Evolutionary conservation across 2,329 filamentous ascomycete species (phyloP), one percentile per base, ranked within the genome.

Genomic region (Alternaria sp.): DNA sequence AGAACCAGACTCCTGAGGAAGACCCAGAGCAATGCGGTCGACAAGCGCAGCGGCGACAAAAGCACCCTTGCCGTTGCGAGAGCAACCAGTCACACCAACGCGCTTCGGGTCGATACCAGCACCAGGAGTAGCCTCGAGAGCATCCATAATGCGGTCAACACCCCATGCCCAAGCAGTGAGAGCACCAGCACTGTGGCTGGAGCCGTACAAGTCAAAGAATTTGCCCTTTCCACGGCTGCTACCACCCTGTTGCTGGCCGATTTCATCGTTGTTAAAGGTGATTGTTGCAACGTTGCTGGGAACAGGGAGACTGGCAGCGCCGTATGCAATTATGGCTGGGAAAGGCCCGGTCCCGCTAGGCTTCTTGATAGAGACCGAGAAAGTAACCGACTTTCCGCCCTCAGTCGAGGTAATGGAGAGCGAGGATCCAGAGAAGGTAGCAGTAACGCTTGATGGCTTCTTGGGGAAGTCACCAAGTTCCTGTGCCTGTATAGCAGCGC

Each of bases 81-180:
- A 88, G 80, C 87, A 89, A 5, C 87, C 87, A 14, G 86, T 89
- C 2, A 88, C 86, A 48, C 85, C 87, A 12, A 80, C 55, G 24
- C 71, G 72, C 60, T 71, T 73, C 24, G 77, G 64, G 59, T 80
- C 72, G 71, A 89, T 87, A 12, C 69, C 68, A 42, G 71, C 67
- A 39, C 80, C 79, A 1, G 81, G 79, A 22, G 80, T 81, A 8
- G 67, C 73, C 78, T 88, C 86, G 38, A 89, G 80, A 16, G 82
- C 85, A 71, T 89, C 87, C 51, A 89, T 83, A 64, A 89, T 81
- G 52, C 86, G 85, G 67, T 84, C 83, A 3, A 88, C 85, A 57
- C 85, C 87, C 86, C 87, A 89, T 8, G 86, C 85, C 87, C 87
- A 89, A 26, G 87, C 86, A 5, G 84, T 87, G 63, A 87, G 76